A percentile compares a stretch with the other conserved stretches of the same genome.
These are phyloP conservation scores for Ceriops zippeliana DNA, from an alignment of 345 rosid genomes.

Conservation along the genomic window DNA sequence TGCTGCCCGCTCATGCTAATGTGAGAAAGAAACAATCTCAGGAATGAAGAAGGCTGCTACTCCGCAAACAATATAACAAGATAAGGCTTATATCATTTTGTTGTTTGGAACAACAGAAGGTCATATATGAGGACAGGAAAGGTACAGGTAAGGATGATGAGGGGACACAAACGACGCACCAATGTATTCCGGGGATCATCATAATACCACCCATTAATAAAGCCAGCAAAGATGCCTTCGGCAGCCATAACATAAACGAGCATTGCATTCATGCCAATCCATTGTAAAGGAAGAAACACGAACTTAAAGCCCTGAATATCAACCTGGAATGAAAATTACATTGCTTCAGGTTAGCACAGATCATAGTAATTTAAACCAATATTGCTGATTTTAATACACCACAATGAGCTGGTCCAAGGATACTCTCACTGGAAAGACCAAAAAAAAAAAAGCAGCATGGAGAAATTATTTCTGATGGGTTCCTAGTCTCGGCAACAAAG, in stretches of 20 bases:
- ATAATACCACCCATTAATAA: slow-evolving; percentile 85
- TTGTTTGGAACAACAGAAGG: background rate
- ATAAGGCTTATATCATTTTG: background rate
- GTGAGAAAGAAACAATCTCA: background rate
- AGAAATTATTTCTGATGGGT: no score
- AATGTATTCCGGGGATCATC: slow-evolving; percentile 60
- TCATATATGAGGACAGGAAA: background rate
- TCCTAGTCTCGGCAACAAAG: no score
- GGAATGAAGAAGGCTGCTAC: background rate
- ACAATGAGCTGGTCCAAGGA: no score
- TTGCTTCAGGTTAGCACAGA: background rate
- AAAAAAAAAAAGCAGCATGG: no score
- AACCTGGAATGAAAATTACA: slow-evolving; percentile 40
- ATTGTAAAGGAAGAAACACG: slow-evolving; percentile 58
- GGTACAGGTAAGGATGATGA: background rate
- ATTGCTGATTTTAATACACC: no score
- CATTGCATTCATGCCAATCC: slow-evolving; percentile 98
- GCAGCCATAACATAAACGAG: slow-evolving; percentile 96
- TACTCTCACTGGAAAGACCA: no score
- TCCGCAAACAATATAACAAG: background rate
- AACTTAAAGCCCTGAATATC: slow-evolving; percentile 47
- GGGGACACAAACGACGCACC: slow-evolving; percentile 31
- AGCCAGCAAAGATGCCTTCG: slow-evolving; percentile 80
- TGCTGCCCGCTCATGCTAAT: background rate
- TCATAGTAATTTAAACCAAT: no score